A percentile compares a stretch with the other conserved stretches of the same genome.
Evolutionary conservation across 371 early-diverging fungal genomes (phyloP).

Genomic region (Chytridium lagenaria): DNA sequence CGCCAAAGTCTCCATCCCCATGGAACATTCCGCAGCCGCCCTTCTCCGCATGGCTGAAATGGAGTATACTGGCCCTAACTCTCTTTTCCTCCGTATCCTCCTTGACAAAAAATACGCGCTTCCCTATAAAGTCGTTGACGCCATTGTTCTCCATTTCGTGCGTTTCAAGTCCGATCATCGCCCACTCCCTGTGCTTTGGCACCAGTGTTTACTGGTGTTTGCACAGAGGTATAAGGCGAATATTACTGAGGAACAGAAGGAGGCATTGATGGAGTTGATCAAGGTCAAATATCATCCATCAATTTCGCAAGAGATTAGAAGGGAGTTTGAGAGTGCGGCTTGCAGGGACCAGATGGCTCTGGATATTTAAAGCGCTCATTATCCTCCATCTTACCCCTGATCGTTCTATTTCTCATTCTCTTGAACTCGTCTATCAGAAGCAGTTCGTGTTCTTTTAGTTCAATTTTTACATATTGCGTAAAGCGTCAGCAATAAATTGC

Average conservation of each 20-base stretch:
- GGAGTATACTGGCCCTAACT: slow-evolving; percentile 95
- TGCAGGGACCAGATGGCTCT: background rate
- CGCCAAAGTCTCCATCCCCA: slow-evolving; percentile 90
- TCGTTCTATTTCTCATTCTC: background rate
- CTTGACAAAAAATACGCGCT: slow-evolving; percentile 98
- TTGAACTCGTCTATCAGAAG: too few species aligned
- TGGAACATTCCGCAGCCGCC: slow-evolving; percentile 94
- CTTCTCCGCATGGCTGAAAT: slow-evolving; percentile 93
- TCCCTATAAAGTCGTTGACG: slow-evolving; percentile 95
- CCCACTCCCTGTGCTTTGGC: slow-evolving; percentile 96
- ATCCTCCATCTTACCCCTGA: background rate
- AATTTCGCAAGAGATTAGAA: slow-evolving; percentile 81
- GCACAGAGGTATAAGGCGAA: slow-evolving; percentile 96
- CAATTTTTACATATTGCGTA: too few species aligned
- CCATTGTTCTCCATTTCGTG: slow-evolving; percentile 92
- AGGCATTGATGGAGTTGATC: slow-evolving; percentile 82
- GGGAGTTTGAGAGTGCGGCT: background rate
- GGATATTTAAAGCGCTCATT: background rate
- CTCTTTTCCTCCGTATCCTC: slow-evolving; percentile 91
- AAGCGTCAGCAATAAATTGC: too few species aligned
- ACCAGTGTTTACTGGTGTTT: slow-evolving; percentile 94
- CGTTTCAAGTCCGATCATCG: slow-evolving; percentile 83
- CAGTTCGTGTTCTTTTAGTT: too few species aligned
- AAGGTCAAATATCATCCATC: slow-evolving; percentile 77
- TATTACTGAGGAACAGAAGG: slow-evolving; percentile 92